A percentile compares a stretch with the other conserved stretches of the same genome.
phyloP scores from a whole-genome alignment of 352 stramenopile species.

The Elongisporangium anandrum region DNA sequence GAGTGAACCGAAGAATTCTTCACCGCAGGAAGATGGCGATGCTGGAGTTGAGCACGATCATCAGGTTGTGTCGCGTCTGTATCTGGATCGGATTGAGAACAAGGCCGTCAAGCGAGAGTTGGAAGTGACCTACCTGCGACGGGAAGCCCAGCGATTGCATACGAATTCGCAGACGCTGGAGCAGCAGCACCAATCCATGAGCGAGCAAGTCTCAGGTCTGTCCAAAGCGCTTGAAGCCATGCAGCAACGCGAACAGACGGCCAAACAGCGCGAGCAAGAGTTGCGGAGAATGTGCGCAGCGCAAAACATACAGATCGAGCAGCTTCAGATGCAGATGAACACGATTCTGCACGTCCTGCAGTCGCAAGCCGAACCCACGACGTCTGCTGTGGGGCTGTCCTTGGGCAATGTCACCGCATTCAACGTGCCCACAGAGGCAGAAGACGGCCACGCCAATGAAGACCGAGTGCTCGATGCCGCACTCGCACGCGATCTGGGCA shows the following conservation, averaged over 20 bases:
- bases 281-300: neutral
- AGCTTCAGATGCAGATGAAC: constrained; percentile 58
- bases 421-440: neutral
- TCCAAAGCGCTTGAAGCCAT: neutral
- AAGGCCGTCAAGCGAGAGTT: constrained; percentile 44
- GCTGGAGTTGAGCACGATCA: neutral
- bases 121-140: constrained; percentile 50
- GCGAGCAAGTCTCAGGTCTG: neutral
- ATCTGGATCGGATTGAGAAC: constrained; percentile 48
- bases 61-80: constrained; percentile 6
- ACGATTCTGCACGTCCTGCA: constrained; percentile 42
- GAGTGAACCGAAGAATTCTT: constrained; percentile 3
- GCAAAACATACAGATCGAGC: constrained; percentile 37
- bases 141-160: constrained; percentile 16
- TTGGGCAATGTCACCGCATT: neutral
- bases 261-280: neutral
- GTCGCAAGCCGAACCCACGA: neutral
- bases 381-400: neutral
- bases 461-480: constrained; percentile 53
- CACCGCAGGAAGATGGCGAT: neutral
- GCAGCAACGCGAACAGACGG: neutral
- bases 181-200: neutral
- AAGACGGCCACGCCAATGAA: constrained; percentile 15
- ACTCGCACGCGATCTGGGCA: constrained; percentile 56
- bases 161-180: neutral